phyloP scores from a whole-genome alignment of 352 stramenopile species.

The Pythium dissotocum region DNA sequence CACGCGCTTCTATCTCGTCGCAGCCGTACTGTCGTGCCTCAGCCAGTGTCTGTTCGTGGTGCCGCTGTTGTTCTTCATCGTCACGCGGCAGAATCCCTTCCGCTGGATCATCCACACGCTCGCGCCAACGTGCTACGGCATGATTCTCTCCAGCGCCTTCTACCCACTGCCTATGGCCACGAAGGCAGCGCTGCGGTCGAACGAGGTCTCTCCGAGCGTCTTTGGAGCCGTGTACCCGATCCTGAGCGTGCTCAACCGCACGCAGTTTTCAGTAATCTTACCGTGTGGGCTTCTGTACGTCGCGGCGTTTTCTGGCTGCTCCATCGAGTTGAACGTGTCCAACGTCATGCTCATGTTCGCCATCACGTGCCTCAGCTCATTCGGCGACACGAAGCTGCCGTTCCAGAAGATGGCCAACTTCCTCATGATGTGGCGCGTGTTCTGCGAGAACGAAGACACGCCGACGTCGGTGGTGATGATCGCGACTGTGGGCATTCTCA shows the following conservation, averaged over 20 bases:
- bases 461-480: slow-evolving; percentile 49
- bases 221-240: slow-evolving; percentile 65
- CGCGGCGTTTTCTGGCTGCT: slow-evolving; percentile 52
- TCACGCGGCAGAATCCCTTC: slow-evolving; percentile 60
- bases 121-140: slow-evolving; percentile 47
- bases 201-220: slow-evolving; percentile 48
- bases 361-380: slow-evolving; percentile 41
- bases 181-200: slow-evolving; percentile 52
- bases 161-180: slow-evolving; percentile 54
- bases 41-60: slow-evolving; percentile 49
- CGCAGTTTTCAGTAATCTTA: slow-evolving; percentile 43
- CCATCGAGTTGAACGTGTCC: slow-evolving; percentile 27
- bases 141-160: slow-evolving; percentile 47
- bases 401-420: slow-evolving; percentile 51
- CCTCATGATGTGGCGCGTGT: slow-evolving; percentile 49
- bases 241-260: slow-evolving; percentile 52
- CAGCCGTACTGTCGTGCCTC: slow-evolving; percentile 23
- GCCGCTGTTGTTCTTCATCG: slow-evolving; percentile 45
- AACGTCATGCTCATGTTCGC: slow-evolving; percentile 48
- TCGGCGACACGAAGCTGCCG: slow-evolving; percentile 53
- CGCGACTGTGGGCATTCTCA: slow-evolving; percentile 39
- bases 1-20: slow-evolving; percentile 47
- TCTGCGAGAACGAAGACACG: slow-evolving; percentile 49
- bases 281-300: slow-evolving; percentile 56
- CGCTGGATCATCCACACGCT: slow-evolving; percentile 47